Percentiles rank a stretch among this genome's conserved stretches.
These are phyloP conservation scores for Schrenkiella parvula DNA, from an alignment of 345 rosid species.

Conservation along the genomic window DNA sequence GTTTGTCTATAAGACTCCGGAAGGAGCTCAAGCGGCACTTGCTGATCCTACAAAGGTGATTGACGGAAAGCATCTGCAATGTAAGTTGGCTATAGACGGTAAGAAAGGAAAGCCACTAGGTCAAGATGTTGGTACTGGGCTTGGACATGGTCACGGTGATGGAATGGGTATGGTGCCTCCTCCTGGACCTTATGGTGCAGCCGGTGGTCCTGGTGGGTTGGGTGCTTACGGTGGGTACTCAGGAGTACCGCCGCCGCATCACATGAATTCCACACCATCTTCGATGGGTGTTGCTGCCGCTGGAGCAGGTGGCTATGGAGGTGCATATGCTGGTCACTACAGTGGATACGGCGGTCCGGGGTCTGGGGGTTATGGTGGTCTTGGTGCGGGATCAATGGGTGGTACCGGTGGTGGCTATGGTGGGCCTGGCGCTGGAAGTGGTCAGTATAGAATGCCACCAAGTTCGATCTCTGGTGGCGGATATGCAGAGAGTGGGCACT, in stretches of 20 bases:
- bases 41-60: constrained; percentile 66
- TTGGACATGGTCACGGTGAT: constrained; percentile 49
- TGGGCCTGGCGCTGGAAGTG: constrained; percentile 49
- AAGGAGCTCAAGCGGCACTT: constrained; percentile 77
- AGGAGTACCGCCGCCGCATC: constrained; percentile 49
- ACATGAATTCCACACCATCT: constrained; percentile 48
- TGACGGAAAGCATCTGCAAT: constrained; percentile 68
- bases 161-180: constrained; percentile 60
- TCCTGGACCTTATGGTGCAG: constrained; percentile 37
- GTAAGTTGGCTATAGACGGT: constrained; percentile 77
- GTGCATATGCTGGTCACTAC: constrained; percentile 44
- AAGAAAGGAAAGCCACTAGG: constrained; percentile 58
- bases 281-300: constrained; percentile 34
- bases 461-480: constrained; percentile 62
- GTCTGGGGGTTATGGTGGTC: constrained; percentile 44
- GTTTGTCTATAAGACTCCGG: constrained; percentile 74
- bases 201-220: constrained; percentile 40
- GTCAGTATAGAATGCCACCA: constrained; percentile 56
- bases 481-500: constrained; percentile 61
- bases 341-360: constrained; percentile 64
- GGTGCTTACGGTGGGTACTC: constrained; percentile 45
- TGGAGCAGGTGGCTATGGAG: constrained; percentile 44
- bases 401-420: constrained; percentile 35
- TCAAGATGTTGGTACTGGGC: constrained; percentile 35
- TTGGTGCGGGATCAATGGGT: constrained; percentile 29